phyloP scores from a whole-genome alignment of 352 stramenopile genomes.

The Aphanomyces cochlioides region DNA sequence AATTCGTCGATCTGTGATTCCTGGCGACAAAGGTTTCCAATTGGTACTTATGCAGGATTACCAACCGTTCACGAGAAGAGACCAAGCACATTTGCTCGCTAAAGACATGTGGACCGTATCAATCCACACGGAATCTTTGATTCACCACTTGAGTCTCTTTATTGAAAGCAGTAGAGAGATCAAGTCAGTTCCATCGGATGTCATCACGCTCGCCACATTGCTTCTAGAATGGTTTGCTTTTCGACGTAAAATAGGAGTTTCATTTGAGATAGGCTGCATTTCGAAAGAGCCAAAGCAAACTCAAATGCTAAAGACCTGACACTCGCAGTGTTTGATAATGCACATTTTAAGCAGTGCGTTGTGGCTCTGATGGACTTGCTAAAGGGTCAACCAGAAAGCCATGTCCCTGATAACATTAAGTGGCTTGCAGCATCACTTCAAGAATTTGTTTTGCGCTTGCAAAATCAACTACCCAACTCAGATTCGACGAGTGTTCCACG shows the following conservation, averaged over 20 bases:
- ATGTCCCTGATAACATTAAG: constrained; percentile 12
- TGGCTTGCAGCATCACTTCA: background rate
- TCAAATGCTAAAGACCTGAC: constrained; percentile 6
- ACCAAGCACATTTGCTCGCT: constrained; percentile 4
- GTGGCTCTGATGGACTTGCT: constrained; percentile 15
- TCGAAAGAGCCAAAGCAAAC: constrained; percentile 10
- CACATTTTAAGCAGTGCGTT: constrained; percentile 22
- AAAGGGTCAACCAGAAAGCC: constrained; percentile 3
- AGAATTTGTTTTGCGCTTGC: background rate
- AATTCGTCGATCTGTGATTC: constrained; percentile 12
- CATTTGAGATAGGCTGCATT: constrained; percentile 14
- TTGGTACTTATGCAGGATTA: constrained; percentile 15
- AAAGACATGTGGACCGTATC: constrained; percentile 28
- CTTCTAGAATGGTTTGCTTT: constrained; percentile 24
- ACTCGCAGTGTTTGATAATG: background rate
- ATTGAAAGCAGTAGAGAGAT: constrained; percentile 17
- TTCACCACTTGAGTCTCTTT: constrained; percentile 22
- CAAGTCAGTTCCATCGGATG: constrained; percentile 1
- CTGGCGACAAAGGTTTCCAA: constrained; percentile 11
- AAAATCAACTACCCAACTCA: too few relatives aligned
- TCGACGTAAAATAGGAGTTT: background rate
- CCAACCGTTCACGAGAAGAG: constrained; percentile 19
- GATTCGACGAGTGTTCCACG: background rate
- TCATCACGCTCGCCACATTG: constrained; percentile 2
- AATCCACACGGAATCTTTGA: constrained; percentile 15